These are phyloP conservation scores for Pythium aphanidermatum DNA, from an alignment of 352 stramenopile species.

Conservation along the genomic window DNA sequence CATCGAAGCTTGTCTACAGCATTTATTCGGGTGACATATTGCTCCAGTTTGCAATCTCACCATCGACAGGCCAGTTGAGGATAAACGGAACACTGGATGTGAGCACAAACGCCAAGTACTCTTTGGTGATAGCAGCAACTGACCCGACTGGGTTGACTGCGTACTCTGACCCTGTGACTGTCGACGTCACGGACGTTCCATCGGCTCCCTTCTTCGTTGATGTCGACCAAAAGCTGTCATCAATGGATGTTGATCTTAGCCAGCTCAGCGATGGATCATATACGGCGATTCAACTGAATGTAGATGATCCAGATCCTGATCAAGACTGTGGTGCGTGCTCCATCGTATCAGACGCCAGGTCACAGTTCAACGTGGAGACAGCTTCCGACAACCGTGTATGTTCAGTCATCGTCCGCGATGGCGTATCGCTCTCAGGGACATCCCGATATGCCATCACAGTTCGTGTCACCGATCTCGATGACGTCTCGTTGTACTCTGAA, in stretches of 20 bases:
- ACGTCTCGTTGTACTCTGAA: slow-evolving; percentile 30
- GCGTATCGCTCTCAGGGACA: slow-evolving; percentile 7
- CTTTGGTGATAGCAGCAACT: slow-evolving; percentile 32
- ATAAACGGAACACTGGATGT: slow-evolving; percentile 28
- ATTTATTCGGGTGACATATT: slow-evolving; percentile 43
- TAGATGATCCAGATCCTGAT: slow-evolving; percentile 38
- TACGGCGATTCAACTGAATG: slow-evolving; percentile 26
- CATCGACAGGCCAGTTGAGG: slow-evolving; percentile 26
- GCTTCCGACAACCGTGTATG: slow-evolving; percentile 19
- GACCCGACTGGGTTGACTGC: slow-evolving; percentile 32
- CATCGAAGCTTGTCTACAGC: slow-evolving; percentile 28
- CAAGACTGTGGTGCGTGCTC: slow-evolving; percentile 39
- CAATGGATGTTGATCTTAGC: slow-evolving; percentile 38
- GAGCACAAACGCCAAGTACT: slow-evolving; percentile 27
- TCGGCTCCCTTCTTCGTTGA: slow-evolving; percentile 44
- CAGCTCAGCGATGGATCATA: slow-evolving; percentile 41
- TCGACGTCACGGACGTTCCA: slow-evolving; percentile 34
- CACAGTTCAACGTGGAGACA: slow-evolving; percentile 25
- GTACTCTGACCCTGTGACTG: slow-evolving; percentile 30
- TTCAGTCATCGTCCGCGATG: slow-evolving; percentile 14
- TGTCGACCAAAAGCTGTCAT: slow-evolving; percentile 16
- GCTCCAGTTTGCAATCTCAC: slow-evolving; percentile 34
- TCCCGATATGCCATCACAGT: slow-evolving; percentile 18
- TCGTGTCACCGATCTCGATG: slow-evolving; percentile 31
- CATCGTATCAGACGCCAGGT: slow-evolving; percentile 22